Evolutionary conservation across 805 yeast genomes (phyloP).

Genomic region (Candida berthetii): DNA sequence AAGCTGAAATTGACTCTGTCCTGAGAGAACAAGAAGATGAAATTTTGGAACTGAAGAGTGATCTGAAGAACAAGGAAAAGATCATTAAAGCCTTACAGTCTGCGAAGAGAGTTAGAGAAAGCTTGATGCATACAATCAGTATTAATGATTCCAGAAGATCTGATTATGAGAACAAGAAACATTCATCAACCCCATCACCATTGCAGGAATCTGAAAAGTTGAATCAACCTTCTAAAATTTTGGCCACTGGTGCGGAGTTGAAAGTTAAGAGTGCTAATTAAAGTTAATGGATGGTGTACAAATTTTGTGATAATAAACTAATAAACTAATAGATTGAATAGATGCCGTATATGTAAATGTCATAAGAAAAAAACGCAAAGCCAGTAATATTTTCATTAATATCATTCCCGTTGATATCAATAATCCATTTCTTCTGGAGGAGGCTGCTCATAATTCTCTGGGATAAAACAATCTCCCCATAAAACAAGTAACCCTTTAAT

Average conservation of each 20-base stretch:
- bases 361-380: no score
- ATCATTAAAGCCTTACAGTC: conserved; percentile 70
- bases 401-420: no score
- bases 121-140: conserved; percentile 15
- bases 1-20: conserved; percentile 19
- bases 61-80: conserved; percentile 66
- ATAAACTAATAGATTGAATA: no score
- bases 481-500: conserved; percentile 51
- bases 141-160: conserved; percentile 17
- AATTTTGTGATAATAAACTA: neutral
- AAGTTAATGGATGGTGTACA: neutral
- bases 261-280: neutral
- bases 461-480: conserved; percentile 48
- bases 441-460: conserved; percentile 9
- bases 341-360: neutral
- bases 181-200: conserved; percentile 7
- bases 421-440: neutral
- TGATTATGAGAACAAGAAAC: conserved; percentile 9
- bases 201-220: conserved; percentile 10
- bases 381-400: no score
- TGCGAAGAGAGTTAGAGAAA: conserved; percentile 51
- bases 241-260: neutral
- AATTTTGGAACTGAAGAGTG: conserved; percentile 54
- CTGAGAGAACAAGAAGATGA: conserved; percentile 63
- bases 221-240: neutral